These are phyloP conservation scores for Tritrichomonas foetus DNA, from an alignment of 208 protist genomes.

Conservation along the genomic window DNA sequence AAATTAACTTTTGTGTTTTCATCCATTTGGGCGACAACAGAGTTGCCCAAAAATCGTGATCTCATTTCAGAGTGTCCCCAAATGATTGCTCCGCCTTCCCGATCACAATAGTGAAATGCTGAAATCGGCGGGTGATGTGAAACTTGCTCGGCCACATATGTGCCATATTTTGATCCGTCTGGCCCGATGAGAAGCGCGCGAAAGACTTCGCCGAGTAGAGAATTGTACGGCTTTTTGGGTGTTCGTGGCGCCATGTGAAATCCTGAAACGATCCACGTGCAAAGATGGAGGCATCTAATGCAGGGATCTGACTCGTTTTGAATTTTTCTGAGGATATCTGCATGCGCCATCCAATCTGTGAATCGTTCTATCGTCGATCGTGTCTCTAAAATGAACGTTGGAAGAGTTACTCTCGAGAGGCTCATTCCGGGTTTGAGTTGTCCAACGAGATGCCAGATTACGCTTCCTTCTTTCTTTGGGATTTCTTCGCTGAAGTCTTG, in stretches of 20 bases:
- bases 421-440: slow-evolving; percentile 65
- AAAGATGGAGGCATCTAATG: slow-evolving; percentile 45
- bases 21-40: not conserved
- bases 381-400: slow-evolving; percentile 76
- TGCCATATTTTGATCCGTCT: slow-evolving; percentile 31
- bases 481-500: slow-evolving; percentile 24
- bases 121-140: slow-evolving; percentile 74
- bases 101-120: slow-evolving; percentile 60
- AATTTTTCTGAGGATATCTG: slow-evolving; percentile 45
- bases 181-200: slow-evolving; percentile 53
- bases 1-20: not conserved
- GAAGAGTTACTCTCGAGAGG: slow-evolving; percentile 65
- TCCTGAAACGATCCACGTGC: slow-evolving; percentile 43
- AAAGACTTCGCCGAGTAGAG: slow-evolving; percentile 74
- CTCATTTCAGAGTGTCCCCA: slow-evolving; percentile 23
- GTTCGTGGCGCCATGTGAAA: not conserved
- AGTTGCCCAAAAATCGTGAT: not conserved
- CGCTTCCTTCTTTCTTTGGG: not conserved
- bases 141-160: slow-evolving; percentile 58
- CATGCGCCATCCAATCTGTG: slow-evolving; percentile 65
- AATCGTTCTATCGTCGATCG: slow-evolving; percentile 72
- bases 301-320: slow-evolving; percentile 40
- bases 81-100: not conserved
- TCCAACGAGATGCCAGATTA: slow-evolving; percentile 45
- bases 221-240: slow-evolving; percentile 73